Evolutionary conservation across 257 asterid genomes (phyloP).

Genomic region (Apocynum venetum): DNA sequence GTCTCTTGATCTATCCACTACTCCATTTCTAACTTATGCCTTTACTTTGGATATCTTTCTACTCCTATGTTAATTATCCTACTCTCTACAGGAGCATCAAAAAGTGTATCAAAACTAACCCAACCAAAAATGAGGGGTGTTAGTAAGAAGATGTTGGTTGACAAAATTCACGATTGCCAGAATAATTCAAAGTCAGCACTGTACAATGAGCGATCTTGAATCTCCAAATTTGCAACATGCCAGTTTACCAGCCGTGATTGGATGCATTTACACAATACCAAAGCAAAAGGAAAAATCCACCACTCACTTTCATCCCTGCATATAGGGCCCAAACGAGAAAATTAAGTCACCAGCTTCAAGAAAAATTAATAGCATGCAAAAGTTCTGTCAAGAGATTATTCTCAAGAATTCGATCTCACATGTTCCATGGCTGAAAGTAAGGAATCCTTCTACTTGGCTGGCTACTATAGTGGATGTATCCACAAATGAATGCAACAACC

Average conservation of each 20-base stretch:
- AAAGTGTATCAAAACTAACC: slow-evolving; percentile 40
- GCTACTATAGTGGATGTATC: slow-evolving; percentile 55
- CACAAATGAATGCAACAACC: slow-evolving; percentile 89
- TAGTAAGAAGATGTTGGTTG: slow-evolving; percentile 32
- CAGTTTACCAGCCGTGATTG: slow-evolving; percentile 87
- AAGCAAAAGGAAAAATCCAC: slow-evolving; percentile 95
- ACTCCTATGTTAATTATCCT: slow-evolving; percentile 47
- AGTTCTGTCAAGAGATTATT: neutral
- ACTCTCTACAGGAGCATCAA: slow-evolving; percentile 30
- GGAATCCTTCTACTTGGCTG: slow-evolving; percentile 68
- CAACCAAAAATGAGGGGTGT: slow-evolving; percentile 59
- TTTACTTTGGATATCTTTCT: slow-evolving; percentile 35
- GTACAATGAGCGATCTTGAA: slow-evolving; percentile 91
- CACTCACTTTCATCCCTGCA: slow-evolving; percentile 98
- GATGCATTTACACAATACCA: slow-evolving; percentile 77
- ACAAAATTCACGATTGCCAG: slow-evolving; percentile 73
- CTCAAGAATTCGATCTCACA: slow-evolving; percentile 42
- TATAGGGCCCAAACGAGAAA: slow-evolving; percentile 1
- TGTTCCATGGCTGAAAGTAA: slow-evolving; percentile 91
- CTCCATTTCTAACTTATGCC: slow-evolving; percentile 16
- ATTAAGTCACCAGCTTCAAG: neutral
- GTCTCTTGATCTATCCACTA: slow-evolving; percentile 24
- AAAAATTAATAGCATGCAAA: neutral
- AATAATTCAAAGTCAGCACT: slow-evolving; percentile 82
- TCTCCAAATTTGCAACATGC: slow-evolving; percentile 95